Evolutionary conservation across 345 rosid genomes (phyloP).

Genomic region (Melastoma malabathricum): DNA sequence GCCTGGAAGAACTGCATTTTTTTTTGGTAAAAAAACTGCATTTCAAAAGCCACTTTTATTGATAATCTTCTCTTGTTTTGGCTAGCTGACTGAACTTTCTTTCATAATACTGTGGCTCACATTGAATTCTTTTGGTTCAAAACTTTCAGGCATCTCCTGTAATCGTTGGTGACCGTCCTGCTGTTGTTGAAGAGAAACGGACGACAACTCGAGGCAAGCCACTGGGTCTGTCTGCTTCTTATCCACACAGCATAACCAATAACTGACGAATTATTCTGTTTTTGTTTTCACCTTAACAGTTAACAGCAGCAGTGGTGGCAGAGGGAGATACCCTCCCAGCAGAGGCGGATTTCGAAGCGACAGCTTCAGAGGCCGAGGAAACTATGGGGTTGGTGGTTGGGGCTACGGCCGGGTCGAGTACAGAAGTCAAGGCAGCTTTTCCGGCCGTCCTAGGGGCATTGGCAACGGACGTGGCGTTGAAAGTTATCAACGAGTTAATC

Average conservation of each 20-base stretch:
- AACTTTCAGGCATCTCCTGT: slow-evolving; percentile 40
- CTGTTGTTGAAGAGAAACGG: slow-evolving; percentile 48
- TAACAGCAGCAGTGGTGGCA: slow-evolving; percentile 9
- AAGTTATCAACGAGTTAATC: slow-evolving; percentile 44
- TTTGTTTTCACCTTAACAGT: slow-evolving; percentile 12
- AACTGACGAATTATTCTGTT: not conserved
- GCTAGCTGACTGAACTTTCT: no score
- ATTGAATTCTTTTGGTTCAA: not conserved
- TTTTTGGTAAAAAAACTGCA: no score
- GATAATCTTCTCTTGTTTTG: no score
- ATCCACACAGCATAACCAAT: not conserved
- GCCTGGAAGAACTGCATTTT: no score
- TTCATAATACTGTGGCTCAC: no score
- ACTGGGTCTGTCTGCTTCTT: slow-evolving; percentile 3
- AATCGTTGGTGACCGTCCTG: slow-evolving; percentile 28
- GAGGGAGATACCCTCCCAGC: slow-evolving; percentile 28
- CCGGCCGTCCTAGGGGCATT: slow-evolving; percentile 59
- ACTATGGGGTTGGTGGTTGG: slow-evolving; percentile 29
- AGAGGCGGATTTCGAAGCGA: slow-evolving; percentile 33
- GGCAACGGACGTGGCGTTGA: slow-evolving; percentile 36
- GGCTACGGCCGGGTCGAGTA: slow-evolving; percentile 48
- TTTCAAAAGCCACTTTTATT: no score
- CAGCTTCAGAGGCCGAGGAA: slow-evolving; percentile 37
- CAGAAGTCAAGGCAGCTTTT: slow-evolving; percentile 52
- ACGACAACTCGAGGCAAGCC: slow-evolving; percentile 40